Base-by-base conservation (phyloP, 192 early-diverging fungal species). In the Allomyces javanicus region DNA sequence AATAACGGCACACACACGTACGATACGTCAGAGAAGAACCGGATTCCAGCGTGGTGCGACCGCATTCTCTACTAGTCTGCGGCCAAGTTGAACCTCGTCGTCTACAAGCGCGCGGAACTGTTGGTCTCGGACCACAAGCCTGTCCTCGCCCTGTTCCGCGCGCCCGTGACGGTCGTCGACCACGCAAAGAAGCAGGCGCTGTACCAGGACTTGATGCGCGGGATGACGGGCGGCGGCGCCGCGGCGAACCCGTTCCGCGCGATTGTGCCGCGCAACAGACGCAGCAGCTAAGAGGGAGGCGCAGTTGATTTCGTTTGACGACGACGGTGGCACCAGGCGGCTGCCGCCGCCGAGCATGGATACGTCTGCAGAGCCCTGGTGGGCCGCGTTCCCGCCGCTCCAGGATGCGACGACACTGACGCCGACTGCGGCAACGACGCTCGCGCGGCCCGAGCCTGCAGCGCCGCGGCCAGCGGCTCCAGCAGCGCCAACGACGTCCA, bases 91-190 rank as follows among this genome's bases (percentile, higher is more conserved):
- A 63, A 66, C 22, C 80, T 80, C 67, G 67, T 74, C 25, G 74
- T 73, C 21, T 85, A 86, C 63, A 66, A 70, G 1, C 67, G 85
- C 6, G 86, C 80, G 23, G 83, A 87, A 27, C 40, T 81, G 63
- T 72, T 71, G 33, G 80, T 84, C n/a, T 92, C 89, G n/a, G 89
- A 92, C 71, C 90, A 92, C 50, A 58, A 58, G 50, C 50, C 50
- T 3, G 50, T 58, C 4, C 50, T 58, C 17, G 50, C 50, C 4
- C 17, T 58, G 50, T 58, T 58, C 50, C 50, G 50, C 50, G 21
- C 17, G 3, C 12, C 50, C 50, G 50, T 58, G 5, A 21, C 50
- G 50, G 17, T 14, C 50, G 21, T 58, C 50, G 50, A 58, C 50
- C 50, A 58, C 50, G 17, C 50, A 6, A 14, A n/a, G 3, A 58